Evolutionary conservation across 2,329 filamentous ascomycete genomes (phyloP).

Genomic region (Penicillium sp.): DNA sequence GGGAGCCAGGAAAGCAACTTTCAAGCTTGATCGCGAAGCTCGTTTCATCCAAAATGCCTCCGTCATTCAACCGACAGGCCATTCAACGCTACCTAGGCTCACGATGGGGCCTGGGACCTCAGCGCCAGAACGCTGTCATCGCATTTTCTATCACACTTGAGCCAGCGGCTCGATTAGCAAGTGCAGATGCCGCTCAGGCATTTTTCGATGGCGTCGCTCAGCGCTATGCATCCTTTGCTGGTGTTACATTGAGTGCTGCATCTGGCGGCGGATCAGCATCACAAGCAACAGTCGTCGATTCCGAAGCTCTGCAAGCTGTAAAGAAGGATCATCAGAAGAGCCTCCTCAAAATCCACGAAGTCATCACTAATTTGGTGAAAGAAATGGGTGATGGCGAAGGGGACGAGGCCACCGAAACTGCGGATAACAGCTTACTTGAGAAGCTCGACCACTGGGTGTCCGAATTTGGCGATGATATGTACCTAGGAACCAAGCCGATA

Average conservation of each 20-base stretch:
- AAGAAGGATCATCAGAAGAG: slow-evolving; percentile 93
- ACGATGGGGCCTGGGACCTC: slow-evolving; percentile 80
- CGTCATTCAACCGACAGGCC: slow-evolving; percentile 96
- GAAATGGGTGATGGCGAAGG: slow-evolving; percentile 68
- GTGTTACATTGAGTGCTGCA: slow-evolving; percentile 68
- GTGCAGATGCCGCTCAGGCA: slow-evolving; percentile 83
- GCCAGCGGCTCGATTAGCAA: slow-evolving; percentile 79
- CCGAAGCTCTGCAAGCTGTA: slow-evolving; percentile 89
- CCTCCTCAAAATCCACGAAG: slow-evolving; percentile 97
- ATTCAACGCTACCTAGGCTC: slow-evolving; percentile 93
- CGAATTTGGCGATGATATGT: slow-evolving; percentile 96
- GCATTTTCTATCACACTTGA: slow-evolving; percentile 90
- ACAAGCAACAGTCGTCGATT: slow-evolving; percentile 77
- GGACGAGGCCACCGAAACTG: slow-evolving; percentile 83
- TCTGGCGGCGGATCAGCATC: slow-evolving; percentile 62
- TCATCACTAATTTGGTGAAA: slow-evolving; percentile 91
- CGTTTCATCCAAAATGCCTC: slow-evolving; percentile 98
- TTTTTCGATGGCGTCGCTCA: slow-evolving; percentile 85
- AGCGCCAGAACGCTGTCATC: slow-evolving; percentile 85
- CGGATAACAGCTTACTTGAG: slow-evolving; percentile 83
- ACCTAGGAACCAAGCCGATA: slow-evolving; percentile 85
- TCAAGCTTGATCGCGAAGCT: slow-evolving; percentile 86
- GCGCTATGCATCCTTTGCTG: slow-evolving; percentile 80
- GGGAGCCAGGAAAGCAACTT: slow-evolving; percentile 94
- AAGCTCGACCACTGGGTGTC: slow-evolving; percentile 92